phyloP scores from a whole-genome alignment of 495 filamentous ascomycete species.

The Penicillium nucicola region DNA sequence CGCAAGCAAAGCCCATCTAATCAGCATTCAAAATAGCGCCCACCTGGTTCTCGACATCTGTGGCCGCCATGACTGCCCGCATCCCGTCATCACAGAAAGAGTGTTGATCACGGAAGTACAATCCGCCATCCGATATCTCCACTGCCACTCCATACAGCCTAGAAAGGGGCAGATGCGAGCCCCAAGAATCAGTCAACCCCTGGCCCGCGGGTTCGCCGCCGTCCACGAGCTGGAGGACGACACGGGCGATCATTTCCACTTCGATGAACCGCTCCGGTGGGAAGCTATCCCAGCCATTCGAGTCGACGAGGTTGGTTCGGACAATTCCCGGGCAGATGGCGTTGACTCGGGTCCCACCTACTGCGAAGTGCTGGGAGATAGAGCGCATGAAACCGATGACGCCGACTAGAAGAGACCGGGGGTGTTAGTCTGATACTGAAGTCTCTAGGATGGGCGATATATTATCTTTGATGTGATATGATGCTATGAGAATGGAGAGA shows the following conservation, averaged over 20 bases:
- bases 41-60: constrained; percentile 21
- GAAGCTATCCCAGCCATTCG: constrained; percentile 12
- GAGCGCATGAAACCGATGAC: constrained; percentile 23
- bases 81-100: constrained; percentile 21
- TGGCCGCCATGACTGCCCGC: constrained; percentile 22
- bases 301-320: constrained; percentile 16
- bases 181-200: constrained; percentile 10
- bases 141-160: constrained; percentile 15
- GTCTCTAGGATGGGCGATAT: not conserved
- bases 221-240: constrained; percentile 15
- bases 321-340: constrained; percentile 19
- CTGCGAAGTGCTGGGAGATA: constrained; percentile 10
- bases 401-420: constrained; percentile 1
- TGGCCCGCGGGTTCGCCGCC: constrained; percentile 11
- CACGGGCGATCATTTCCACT: constrained; percentile 3
- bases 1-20: not conserved
- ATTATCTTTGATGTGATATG: no score
- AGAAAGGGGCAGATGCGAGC: constrained; percentile 3
- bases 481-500: not conserved
- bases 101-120: constrained; percentile 20
- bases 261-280: constrained; percentile 12
- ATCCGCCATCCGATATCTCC: constrained; percentile 17
- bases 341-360: constrained; percentile 18
- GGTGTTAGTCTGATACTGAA: not conserved
- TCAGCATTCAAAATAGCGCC: constrained; percentile 13